Conservation (phyloP, 371 early-diverging fungal species). For the Zychaea mexicana region DNA sequence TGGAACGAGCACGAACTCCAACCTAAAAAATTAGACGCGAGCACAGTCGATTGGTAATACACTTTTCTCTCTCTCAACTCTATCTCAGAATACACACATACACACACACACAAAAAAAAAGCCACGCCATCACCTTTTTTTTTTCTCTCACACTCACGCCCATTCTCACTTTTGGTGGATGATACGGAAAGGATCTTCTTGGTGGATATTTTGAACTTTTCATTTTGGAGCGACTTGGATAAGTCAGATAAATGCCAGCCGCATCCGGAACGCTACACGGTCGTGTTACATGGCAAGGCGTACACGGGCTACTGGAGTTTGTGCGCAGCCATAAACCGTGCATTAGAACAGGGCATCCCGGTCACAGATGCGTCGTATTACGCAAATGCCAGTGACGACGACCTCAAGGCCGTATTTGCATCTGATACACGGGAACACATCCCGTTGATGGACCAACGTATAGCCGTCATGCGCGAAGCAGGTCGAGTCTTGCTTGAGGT, state of each 20-base stretch:
- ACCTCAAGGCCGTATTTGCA: conserved; percentile 62
- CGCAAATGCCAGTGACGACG: conserved; percentile 35
- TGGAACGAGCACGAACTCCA: conserved; percentile 80
- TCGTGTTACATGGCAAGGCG: conserved; percentile 55
- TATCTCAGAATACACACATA: not conserved
- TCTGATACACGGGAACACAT: conserved; percentile 66
- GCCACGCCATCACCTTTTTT: too few relatives aligned
- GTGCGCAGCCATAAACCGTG: conserved; percentile 82
- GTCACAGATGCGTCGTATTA: conserved; percentile 65
- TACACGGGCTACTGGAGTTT: conserved; percentile 91
- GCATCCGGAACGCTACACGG: conserved; percentile 63
- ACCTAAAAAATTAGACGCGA: conserved; percentile 59
- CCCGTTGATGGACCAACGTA: conserved; percentile 66
- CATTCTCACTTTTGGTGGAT: too few relatives aligned
- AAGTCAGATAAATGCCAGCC: conserved; percentile 47
- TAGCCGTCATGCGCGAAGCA: conserved; percentile 69
- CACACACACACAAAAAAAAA: not conserved
- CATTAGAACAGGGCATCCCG: conserved; percentile 62
- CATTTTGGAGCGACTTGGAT: conserved; percentile 82
- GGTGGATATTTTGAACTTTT: conserved; percentile 86
- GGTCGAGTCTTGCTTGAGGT: conserved; percentile 69
- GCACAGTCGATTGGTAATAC: conserved; percentile 67
- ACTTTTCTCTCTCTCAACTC: not conserved
- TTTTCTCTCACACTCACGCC: too few relatives aligned
- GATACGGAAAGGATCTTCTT: conserved; percentile 81